Conservation (phyloP, 2,329 filamentous ascomycete genomes). For the Aspergillus pseudoviridinutans region DNA sequence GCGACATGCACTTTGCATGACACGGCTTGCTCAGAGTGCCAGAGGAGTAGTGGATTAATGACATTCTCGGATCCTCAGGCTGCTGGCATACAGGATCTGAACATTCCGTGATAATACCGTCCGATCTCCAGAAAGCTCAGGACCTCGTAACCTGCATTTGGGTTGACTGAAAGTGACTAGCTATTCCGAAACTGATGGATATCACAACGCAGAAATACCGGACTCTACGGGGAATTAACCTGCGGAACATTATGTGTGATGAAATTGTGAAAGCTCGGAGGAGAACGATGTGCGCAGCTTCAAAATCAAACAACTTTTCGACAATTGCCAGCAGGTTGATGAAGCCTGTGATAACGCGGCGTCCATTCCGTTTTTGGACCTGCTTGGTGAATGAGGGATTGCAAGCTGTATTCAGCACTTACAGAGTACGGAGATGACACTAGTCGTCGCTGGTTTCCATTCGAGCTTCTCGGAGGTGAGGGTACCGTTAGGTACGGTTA, state of each 20-base stretch:
- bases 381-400: neutral
- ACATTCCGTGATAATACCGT: too few species aligned
- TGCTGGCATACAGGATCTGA: too few species aligned
- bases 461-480: neutral
- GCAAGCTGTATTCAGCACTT: neutral
- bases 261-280: neutral
- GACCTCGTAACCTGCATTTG: too few species aligned
- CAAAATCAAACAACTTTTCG: slow-evolving; percentile 1
- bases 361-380: neutral
- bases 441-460: neutral
- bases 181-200: too few species aligned
- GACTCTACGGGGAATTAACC: slow-evolving; percentile 4
- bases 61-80: too few species aligned
- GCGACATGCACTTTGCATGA: too few species aligned
- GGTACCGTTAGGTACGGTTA: too few species aligned
- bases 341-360: slow-evolving; percentile 5
- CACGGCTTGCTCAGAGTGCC: too few species aligned
- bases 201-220: slow-evolving; percentile 2
- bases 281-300: slow-evolving; percentile 7
- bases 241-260: neutral
- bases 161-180: too few species aligned
- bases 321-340: neutral
- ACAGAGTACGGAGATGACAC: neutral
- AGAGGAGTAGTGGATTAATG: too few species aligned
- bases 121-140: too few species aligned